phyloP scores from a whole-genome alignment of 1,284 basidiomycete genomes.

The Thecaphora frezii region DNA sequence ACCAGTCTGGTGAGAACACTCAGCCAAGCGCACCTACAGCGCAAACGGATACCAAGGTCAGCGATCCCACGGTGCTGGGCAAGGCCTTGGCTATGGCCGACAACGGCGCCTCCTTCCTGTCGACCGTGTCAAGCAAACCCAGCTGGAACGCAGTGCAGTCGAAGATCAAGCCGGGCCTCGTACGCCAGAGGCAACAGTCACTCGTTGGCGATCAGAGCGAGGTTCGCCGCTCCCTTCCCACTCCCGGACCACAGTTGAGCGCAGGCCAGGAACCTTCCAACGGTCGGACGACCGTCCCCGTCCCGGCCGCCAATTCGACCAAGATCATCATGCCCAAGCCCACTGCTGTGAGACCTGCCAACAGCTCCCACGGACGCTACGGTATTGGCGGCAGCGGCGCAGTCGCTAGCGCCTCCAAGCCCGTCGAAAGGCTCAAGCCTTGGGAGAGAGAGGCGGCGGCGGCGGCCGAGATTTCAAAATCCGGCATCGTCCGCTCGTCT shows the following conservation, averaged over 20 bases:
- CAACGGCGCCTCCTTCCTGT: too few species aligned
- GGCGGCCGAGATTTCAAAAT: slow-evolving; percentile 12
- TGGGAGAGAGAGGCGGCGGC: slow-evolving; percentile 46
- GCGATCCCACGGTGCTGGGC: too few species aligned
- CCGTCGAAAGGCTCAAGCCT: slow-evolving; percentile 21
- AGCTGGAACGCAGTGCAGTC: neutral
- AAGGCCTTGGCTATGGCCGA: too few species aligned
- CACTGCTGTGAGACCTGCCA: slow-evolving; percentile 17
- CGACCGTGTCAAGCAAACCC: too few species aligned
- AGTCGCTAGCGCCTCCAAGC: neutral
- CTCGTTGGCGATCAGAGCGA: neutral
- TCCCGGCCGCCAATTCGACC: slow-evolving; percentile 5
- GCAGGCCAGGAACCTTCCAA: neutral
- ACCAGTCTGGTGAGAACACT: too few species aligned
- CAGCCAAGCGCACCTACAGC: too few species aligned
- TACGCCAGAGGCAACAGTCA: neutral
- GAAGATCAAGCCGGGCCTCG: neutral
- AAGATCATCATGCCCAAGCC: slow-evolving; percentile 22
- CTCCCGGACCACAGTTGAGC: too few species aligned
- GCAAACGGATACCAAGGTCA: too few species aligned
- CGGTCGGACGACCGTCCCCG: slow-evolving; percentile 4
- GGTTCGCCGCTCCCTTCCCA: too few species aligned
- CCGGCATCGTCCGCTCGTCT: slow-evolving; percentile 12
- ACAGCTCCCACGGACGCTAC: neutral
- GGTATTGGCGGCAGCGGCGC: neutral